Base-by-base conservation (phyloP, 2,329 filamentous ascomycete genomes). In the Teratosphaeria destructans region DNA sequence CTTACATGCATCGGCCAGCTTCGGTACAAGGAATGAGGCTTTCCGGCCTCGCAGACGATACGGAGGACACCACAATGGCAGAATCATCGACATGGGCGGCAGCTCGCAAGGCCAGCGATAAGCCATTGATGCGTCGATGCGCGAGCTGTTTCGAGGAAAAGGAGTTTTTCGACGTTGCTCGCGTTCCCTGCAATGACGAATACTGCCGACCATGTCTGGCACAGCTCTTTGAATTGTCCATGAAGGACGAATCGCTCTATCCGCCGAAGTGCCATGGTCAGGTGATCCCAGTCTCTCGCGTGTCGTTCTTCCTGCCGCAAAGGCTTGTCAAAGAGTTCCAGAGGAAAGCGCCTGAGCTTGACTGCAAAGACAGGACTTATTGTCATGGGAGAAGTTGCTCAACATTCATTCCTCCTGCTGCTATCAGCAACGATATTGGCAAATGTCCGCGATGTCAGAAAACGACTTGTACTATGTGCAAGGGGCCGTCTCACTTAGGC, bases 251-350 rank as follows among this genome's bases (percentile, higher is more conserved):
- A 59, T 72, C 76, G 0, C 65, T 81, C 0, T 85, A 83, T 59
- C 83, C 82, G 0, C 81, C 82, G 0, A 73, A 75, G 1, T 85
- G 82, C 69, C 85, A 82, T 65, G 60, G 64, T 0, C 63, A 76
- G 29, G 59, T 67, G 0, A 79, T 85, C 5, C 67, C 75, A 0
- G 55, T 80, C 0, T 66, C 69, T 0, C 56, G 61, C 0, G 73
- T 72, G 32, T 67, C 60, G 5, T 47, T 64, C 1, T 73, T 79
- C 54, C 70, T 85, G 0, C 64, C 71, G 0, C 5, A 62, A 0
- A 59, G 74, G 1, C 54, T 81, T 0, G 59, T 75, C 0, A 61
- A 66, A 0, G 47, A 67, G 8, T 82, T 78, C 61, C 65, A 70
- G 10, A 67, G 66, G 1, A 85, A 81, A 66, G 73, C 76, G 35